phyloP scores from a whole-genome alignment of 2,329 filamentous ascomycete species.

The Phialophora macrospora region DNA sequence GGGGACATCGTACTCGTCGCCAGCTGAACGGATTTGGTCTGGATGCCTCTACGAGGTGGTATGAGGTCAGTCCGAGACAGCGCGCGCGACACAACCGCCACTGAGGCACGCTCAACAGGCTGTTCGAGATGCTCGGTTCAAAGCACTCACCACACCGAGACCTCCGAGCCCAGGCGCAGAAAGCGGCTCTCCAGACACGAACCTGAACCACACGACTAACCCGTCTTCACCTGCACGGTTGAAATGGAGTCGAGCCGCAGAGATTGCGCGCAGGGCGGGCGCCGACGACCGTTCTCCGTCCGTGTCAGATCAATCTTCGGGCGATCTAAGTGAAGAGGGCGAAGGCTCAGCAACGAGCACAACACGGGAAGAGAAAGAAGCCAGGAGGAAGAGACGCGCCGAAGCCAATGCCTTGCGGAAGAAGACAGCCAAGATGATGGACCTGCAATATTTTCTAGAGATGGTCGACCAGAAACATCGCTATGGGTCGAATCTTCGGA shows the following conservation, averaged over 20 bases:
- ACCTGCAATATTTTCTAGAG: conserved; percentile 80
- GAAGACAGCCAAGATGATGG: conserved; percentile 77
- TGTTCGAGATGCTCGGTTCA: conserved; percentile 63
- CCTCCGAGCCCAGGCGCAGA: background rate
- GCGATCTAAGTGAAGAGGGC: conserved; percentile 50
- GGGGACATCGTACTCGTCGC: conserved; percentile 74
- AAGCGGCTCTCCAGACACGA: background rate
- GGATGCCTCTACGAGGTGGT: conserved; percentile 72
- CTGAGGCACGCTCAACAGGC: conserved; percentile 57
- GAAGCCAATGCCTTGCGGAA: conserved; percentile 63
- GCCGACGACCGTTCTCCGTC: conserved; percentile 61
- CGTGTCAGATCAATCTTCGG: conserved; percentile 40
- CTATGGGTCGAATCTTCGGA: conserved; percentile 79
- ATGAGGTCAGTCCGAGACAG: conserved; percentile 60
- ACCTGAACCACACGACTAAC: background rate
- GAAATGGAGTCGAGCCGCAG: conserved; percentile 76
- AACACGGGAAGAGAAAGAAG: conserved; percentile 42
- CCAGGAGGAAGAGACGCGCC: conserved; percentile 47
- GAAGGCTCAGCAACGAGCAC: conserved; percentile 40
- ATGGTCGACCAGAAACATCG: conserved; percentile 88
- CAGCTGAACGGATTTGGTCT: conserved; percentile 72
- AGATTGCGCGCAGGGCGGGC: conserved; percentile 73
- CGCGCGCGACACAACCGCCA: background rate
- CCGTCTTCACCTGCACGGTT: conserved; percentile 58
- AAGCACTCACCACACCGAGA: conserved; percentile 54